Evolutionary conservation across 495 filamentous ascomycete genomes (phyloP), one percentile per base, ranked within the genome.

Genomic region (Penicillium pancosmium): DNA sequence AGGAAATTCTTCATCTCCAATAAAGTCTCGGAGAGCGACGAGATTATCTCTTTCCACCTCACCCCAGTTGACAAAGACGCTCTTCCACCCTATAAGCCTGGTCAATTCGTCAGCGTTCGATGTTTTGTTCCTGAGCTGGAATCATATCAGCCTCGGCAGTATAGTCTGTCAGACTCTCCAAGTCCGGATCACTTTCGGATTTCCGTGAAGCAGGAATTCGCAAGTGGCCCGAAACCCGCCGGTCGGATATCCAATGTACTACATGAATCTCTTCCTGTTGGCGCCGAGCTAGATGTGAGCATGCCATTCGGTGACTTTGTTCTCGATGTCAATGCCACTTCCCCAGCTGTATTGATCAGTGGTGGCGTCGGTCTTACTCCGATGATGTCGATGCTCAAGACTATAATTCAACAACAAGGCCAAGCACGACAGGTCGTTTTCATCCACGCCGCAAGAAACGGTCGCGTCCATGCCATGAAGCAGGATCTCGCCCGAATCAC

Each of bases 281-380:
- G 84, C 33, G 79, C 81, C 41, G 65, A 76, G 18, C 61, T 88
- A 31, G 72, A 83, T 56, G 67, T 88, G 10, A 81, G 82, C 23
- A 83, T 85, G 65, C 85, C 86, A 13, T 77, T 75, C 27, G 86
- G 86, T 21, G 86, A 88, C 48, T 88, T 88, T 72, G 82, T 81
- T 68, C 73, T 86, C 23, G 78, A 84, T 59, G 19, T 46, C 25
- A 63, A 62, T 21, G 51, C 54, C 11, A 60, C 59, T 5, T 60
- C 58, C 60, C 77, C 66, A 65, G 60, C 87, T 9, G 86, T 85
- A 3, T 71, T 89, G 55, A 78, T 89, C 54, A 83, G 82, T 1
- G 86, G 83, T 5, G 86, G 86, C 9, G 83, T 88, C 1, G 86
- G 86, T 23, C 72, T 87, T 33, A 85, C 86, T 7, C 80, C 83